Percentiles rank a stretch among this genome's conserved stretches.
These are phyloP conservation scores for Russula ochroleuca DNA, from an alignment of 768 basidiomycete species.

Conservation along the genomic window DNA sequence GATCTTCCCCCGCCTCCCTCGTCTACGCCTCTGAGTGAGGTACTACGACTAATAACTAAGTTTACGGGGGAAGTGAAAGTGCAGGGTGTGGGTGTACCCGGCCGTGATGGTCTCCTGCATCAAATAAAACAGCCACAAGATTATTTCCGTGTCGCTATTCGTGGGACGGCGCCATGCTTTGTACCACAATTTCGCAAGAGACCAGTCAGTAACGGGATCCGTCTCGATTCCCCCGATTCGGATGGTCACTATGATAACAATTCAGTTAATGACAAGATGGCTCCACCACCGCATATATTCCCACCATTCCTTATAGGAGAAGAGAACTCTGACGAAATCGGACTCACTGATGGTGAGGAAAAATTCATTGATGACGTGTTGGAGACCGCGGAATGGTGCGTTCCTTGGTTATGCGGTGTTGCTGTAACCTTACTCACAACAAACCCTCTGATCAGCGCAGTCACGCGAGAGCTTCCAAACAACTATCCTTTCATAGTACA, in stretches of 20 bases:
- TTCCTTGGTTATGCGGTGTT: conserved; percentile 1
- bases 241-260: too few species aligned
- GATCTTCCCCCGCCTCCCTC: conserved; percentile 51
- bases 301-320: conserved; percentile 29
- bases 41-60: conserved; percentile 43
- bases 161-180: conserved; percentile 16
- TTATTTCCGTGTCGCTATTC: conserved; percentile 7
- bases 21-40: conserved; percentile 52
- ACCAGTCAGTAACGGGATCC: too few species aligned
- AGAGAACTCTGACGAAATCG: conserved; percentile 12
- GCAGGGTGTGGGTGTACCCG: conserved; percentile 3
- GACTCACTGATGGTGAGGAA: conserved; percentile 12
- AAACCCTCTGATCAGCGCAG: conserved; percentile 42
- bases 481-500: conserved; percentile 63
- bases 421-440: background rate
- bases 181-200: background rate
- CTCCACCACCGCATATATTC: too few species aligned
- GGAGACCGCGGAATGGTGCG: conserved; percentile 45
- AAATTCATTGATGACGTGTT: conserved; percentile 56
- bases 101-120: background rate
- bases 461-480: conserved; percentile 66
- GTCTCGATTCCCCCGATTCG: too few species aligned
- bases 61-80: conserved; percentile 39
- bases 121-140: conserved; percentile 8
- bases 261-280: too few species aligned